Base-by-base conservation (phyloP, 495 filamentous ascomycete genomes). In the Glutinoglossum americanum region DNA sequence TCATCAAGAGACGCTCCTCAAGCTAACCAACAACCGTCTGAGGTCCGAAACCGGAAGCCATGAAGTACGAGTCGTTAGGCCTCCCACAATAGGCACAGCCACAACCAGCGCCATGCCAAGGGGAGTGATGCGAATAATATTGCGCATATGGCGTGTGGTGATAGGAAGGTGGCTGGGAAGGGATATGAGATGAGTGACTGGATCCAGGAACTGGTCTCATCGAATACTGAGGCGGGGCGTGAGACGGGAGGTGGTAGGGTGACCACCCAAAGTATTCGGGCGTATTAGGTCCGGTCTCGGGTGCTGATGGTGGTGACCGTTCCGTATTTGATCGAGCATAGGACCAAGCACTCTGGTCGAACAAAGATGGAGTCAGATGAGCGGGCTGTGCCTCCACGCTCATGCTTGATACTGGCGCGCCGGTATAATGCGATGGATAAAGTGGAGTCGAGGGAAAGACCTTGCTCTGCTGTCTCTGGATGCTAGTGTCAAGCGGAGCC, bases 401-500 rank as follows among this genome's bases (percentile, higher is more conserved):
- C 74, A 63, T 76, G 78, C 59, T 76, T 69, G 39, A 74, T 70
- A 23, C 56, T 0, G 73, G 57, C 54, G 63, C 58, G 51, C 69
- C 64, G 58, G 62, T 62, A 37, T 63, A 64, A 39, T 61, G 59
- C 47, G 47, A 28, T 37, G 62, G 28, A 54, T 57, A 66, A 15
- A 57, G 13, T 7, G 25, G 60, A 21, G 51, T n/a, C 17, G 37
- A 60, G 35, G 56, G 37, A 25, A 54, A 63, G 17, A 51, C 71
- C 57, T 72, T 75, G 55, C 69, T 64, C 55, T 74, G 64, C 26
- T 67, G 64, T 7, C 78, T 72, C 47, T 73, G 64, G 30, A 80
- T 65, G 47, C 82, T 82, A 6, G 84, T 80, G 64, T 89, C 81
- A 61, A 90, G 75, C 21, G 85, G 80, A 19, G 81, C 75, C 60